Base-by-base conservation (phyloP, 495 filamentous ascomycete genomes). In the Penicillium simplicissimum region DNA sequence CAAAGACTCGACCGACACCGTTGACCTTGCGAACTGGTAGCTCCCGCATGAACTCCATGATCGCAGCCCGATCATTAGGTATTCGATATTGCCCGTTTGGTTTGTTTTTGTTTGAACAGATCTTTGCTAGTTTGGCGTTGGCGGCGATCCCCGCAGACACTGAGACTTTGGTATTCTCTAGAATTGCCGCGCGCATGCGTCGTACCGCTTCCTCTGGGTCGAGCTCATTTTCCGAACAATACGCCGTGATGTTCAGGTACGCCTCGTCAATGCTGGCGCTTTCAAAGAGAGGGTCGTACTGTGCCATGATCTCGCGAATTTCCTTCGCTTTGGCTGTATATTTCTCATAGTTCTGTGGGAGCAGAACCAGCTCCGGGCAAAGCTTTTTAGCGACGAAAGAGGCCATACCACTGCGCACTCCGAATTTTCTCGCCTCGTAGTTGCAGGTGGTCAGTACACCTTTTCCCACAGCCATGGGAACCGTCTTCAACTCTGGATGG, bases 401-500 rank as follows among this genome's bases (percentile, higher is more conserved):
- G 4, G 96, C 94, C 95, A 99, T 99, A 10, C 92, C 95, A 64
- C 90, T 94, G 15, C 95, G 83, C 42, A 91, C 92, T 21, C 95
- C 95, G 67, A 89, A 99, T 60, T 90, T 91, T 8, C 95, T 84
- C 7, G 95, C 95, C 61, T 88, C 79, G 64, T 99, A 99, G 72
- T 98, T 98, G 75, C 96, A 97, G 0, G 93, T 97, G 7, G 92
- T 96, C 36, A 97, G 78, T 0, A 99, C 94, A 9, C 95, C 94
- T 61, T 88, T 87, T 13, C 95, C 95, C 0, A 98, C 95, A 0
- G 95, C 93, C 79, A 99, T 96, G 1, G 95, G 95, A 1, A 97
- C 82, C 53, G 92, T 82, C 59, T 90, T 90, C 34, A 99, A 84
- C 67, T 97, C 93, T 0, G 95, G 96, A 7, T 90, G 82, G 71